Percentiles rank a stretch among this genome's conserved stretches.
Evolutionary conservation across 768 basidiomycete species (phyloP).

Genomic region (Asterophora parasitica): DNA sequence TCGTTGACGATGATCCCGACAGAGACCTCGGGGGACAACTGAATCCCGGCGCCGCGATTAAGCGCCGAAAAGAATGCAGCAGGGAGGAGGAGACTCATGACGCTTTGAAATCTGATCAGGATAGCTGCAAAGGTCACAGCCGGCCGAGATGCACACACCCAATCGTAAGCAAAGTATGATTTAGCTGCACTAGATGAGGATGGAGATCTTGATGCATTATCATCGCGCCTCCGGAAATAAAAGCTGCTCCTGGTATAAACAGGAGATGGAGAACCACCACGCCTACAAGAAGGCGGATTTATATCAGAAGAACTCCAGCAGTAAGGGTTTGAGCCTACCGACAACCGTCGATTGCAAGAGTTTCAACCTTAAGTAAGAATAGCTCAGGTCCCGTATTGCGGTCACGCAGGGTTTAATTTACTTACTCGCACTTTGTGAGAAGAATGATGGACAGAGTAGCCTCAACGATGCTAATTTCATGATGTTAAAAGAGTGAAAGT

Average conservation of each 20-base stretch:
- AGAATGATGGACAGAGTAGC: slow-evolving; percentile 68
- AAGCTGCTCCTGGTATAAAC: slow-evolving; percentile 64
- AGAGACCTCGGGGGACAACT: slow-evolving; percentile 14
- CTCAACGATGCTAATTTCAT: slow-evolving; percentile 52
- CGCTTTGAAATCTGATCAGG: slow-evolving; percentile 30
- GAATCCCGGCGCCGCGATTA: slow-evolving; percentile 27
- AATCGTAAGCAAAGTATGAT: slow-evolving; percentile 63
- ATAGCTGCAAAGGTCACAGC: background rate
- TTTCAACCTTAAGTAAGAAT: slow-evolving; percentile 41
- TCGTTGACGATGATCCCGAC: slow-evolving; percentile 35
- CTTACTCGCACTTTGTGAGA: slow-evolving; percentile 66
- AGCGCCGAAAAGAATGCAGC: slow-evolving; percentile 65
- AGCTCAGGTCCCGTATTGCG: background rate
- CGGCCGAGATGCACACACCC: slow-evolving; percentile 39
- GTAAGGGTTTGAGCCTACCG: slow-evolving; percentile 30
- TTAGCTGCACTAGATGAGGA: slow-evolving; percentile 59
- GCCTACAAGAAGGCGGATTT: slow-evolving; percentile 29
- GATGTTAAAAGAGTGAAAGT: background rate
- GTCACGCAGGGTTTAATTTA: slow-evolving; percentile 11
- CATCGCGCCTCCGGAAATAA: slow-evolving; percentile 67
- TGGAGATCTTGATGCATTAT: slow-evolving; percentile 65
- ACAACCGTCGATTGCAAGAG: slow-evolving; percentile 67
- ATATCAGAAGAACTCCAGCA: background rate
- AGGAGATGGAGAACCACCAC: slow-evolving; percentile 72
- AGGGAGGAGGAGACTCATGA: slow-evolving; percentile 59